These are phyloP conservation scores for Saccharum hybrid DNA, from an alignment of 202 grass and related monocot genomes.

Conservation along the genomic window DNA sequence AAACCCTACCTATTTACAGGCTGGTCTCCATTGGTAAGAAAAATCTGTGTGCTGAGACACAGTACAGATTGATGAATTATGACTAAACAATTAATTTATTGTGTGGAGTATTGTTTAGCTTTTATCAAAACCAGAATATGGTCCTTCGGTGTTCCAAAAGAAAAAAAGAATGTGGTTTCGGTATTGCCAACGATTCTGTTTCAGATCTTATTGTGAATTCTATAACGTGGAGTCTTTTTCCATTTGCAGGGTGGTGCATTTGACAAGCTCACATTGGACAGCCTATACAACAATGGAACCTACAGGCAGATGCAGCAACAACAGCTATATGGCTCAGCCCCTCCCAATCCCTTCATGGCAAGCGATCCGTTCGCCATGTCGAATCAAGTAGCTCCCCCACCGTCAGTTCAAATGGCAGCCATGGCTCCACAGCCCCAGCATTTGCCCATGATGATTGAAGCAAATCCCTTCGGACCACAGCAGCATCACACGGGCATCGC, in stretches of 20 bases:
- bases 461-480: conserved; percentile 59
- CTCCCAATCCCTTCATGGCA: conserved; percentile 83
- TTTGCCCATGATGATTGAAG: conserved; percentile 47
- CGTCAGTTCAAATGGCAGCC: conserved; percentile 75
- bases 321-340: conserved; percentile 57
- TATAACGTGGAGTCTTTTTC: conserved; percentile 10
- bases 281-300: conserved; percentile 79
- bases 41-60: background rate
- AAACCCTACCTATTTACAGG: background rate
- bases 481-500: conserved; percentile 28
- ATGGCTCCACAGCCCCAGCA: conserved; percentile 65
- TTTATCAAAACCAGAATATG: background rate
- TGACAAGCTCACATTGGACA: conserved; percentile 83
- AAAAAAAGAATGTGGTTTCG: background rate
- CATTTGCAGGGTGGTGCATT: conserved; percentile 73
- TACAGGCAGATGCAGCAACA: conserved; percentile 81
- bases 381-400: conserved; percentile 64
- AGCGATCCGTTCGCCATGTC: conserved; percentile 69
- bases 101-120: background rate
- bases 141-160: background rate
- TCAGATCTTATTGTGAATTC: background rate
- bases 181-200: background rate
- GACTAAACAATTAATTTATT: background rate
- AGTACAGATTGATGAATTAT: conserved; percentile 15
- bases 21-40: background rate